phyloP scores from a whole-genome alignment of 2,329 filamentous ascomycete genomes.

The Fusarium sp. region DNA sequence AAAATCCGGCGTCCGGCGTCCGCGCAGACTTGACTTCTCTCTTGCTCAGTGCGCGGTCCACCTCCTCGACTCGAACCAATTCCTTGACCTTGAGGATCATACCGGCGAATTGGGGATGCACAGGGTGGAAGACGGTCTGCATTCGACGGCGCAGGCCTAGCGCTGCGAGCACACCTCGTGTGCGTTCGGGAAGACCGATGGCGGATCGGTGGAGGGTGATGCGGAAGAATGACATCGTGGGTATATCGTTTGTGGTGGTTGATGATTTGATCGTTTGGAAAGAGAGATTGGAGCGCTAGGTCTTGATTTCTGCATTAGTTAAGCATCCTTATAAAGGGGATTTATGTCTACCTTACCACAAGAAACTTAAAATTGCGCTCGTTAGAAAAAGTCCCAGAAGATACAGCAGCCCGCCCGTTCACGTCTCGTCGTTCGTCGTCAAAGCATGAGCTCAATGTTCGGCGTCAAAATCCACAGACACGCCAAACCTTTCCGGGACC shows the following conservation, averaged over 20 bases:
- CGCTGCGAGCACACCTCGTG: conserved; percentile 83
- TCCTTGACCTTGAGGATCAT: conserved; percentile 97
- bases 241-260: background rate
- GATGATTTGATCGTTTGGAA: background rate
- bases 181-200: conserved; percentile 87
- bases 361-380: conserved; percentile 9
- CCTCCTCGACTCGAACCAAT: conserved; percentile 85
- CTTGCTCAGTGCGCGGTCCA: conserved; percentile 73
- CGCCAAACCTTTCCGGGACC: conserved; percentile 28
- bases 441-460: conserved; percentile 25
- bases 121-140: conserved; percentile 90
- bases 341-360: conserved; percentile 5
- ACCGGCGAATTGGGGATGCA: conserved; percentile 83
- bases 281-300: conserved; percentile 22
- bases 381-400: background rate
- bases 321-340: background rate
- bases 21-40: conserved; percentile 77
- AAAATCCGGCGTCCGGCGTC: conserved; percentile 84
- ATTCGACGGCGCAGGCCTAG: conserved; percentile 88
- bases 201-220: conserved; percentile 90
- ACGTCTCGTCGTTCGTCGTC: conserved; percentile 32
- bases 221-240: conserved; percentile 82
- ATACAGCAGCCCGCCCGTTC: conserved; percentile 34
- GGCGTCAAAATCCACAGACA: conserved; percentile 35
- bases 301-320: conserved; percentile 27